Evolutionary conservation across 805 yeast genomes (phyloP), one percentile per base, ranked within the genome.

Genomic region (Brettanomyces anomalus): DNA sequence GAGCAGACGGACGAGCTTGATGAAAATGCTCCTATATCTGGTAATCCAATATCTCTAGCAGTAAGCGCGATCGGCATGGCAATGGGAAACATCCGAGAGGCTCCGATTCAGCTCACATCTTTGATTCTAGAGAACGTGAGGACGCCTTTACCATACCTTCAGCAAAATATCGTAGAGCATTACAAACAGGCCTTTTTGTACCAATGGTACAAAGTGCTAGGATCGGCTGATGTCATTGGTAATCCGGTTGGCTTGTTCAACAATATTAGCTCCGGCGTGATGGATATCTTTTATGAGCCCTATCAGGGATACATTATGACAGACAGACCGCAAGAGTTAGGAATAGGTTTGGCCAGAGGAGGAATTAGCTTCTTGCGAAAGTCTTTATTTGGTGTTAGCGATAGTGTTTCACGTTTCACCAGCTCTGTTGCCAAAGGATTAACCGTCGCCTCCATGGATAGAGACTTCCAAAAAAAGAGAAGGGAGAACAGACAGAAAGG

Each of bases 171-270:
- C 18, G 71, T 72, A 51, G 81, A 90, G 1, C 97, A 93, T 60
- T 93, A 93, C 59, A 82, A 89, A 10, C 97, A 89, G 58, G 90
- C 93, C 24, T 83, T 90, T 63, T 72, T 93, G 46, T 88, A 85
- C 57, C 98, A 93, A 62, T 68, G 93, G 30, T 95, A 93, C 64
- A 88, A 87, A 60, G 80, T 93, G 36, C 67, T 94, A 30, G 99
- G 99, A 0, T 87, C 96, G 16, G 98, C 97, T 0, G 98, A 94
- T 62, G 77, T 93, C 51, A 66, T 93, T 40, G 99, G 98, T 18
- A 93, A 94, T 51, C 99, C 99, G 0, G 97, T 94, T 24, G 98
- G 98, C 1, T 67, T 93, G 47, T 93, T 93, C 67, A 93, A 86
- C 59, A 89, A 88, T 51, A 69, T 93, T 44, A 81, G 95, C 44